Evolutionary conservation across 225 moss, liverwort and hornwort genomes (phyloP).

Genomic region (Marchantia polymorpha): DNA sequence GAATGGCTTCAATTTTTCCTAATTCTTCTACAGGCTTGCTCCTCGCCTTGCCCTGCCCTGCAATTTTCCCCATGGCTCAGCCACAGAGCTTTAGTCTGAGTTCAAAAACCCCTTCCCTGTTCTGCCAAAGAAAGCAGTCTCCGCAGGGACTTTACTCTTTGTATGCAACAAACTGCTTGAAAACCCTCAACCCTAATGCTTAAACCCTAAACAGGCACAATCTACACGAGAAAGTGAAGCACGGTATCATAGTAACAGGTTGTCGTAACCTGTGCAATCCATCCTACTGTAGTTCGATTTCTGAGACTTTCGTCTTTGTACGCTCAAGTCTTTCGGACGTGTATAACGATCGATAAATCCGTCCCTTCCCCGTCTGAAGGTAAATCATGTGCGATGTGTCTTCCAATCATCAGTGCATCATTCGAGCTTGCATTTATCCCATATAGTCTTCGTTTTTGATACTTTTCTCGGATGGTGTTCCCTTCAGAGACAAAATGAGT

Average conservation of each 20-base stretch:
- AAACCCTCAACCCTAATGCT: neutral
- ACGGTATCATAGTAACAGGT: neutral
- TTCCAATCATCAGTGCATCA: too few species aligned
- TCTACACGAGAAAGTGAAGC: neutral
- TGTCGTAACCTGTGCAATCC: neutral
- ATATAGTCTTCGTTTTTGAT: too few species aligned
- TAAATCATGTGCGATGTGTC: too few species aligned
- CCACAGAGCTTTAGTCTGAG: neutral
- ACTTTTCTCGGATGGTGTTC: too few species aligned
- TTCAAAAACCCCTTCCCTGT: neutral
- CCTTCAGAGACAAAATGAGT: too few species aligned
- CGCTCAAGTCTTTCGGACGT: too few species aligned
- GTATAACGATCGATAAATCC: too few species aligned
- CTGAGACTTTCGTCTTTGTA: too few species aligned
- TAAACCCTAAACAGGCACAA: slow-evolving; percentile 2
- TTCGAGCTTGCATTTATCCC: too few species aligned
- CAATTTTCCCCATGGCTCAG: slow-evolving; percentile 11
- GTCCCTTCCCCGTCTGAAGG: too few species aligned
- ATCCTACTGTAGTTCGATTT: neutral
- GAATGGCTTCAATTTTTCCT: slow-evolving; percentile 52
- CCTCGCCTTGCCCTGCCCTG: slow-evolving; percentile 19
- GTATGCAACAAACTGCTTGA: neutral
- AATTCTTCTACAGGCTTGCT: slow-evolving; percentile 30
- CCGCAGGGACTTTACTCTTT: neutral
- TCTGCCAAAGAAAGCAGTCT: neutral